Evolutionary conservation across 1,284 basidiomycete genomes (phyloP), one percentile per base, ranked within the genome.

Genomic region (Malassezia dermatis): DNA sequence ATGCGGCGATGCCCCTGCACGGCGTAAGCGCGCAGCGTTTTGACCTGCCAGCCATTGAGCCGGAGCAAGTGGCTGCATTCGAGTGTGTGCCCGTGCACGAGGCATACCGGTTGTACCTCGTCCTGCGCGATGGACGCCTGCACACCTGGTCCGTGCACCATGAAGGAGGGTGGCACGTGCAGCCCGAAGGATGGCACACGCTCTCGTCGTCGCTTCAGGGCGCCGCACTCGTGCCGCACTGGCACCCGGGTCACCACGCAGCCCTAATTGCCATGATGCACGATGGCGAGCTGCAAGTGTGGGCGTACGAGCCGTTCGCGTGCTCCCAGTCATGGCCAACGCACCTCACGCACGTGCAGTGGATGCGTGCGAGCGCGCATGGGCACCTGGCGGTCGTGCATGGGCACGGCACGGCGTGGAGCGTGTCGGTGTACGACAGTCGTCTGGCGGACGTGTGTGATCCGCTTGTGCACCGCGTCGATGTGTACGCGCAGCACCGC

Each of bases 321-420:
- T 23, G 37, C 11, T 2, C 26, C 13, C 8, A 5, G 21, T 8
- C n/a, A 3, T 26, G 37, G 11, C n/a, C 37, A 8, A 41, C 37
- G 37, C 23, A 27, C 13, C 17, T 31, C 6, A 13, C 26, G 21
- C 19, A 41, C 15, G 48, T 27, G 12, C 19, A 17, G 13, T 19
- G n/a, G 10, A 19, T 49, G 3, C 23, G 37, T 31, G 48, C 27
- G 39, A 32, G 26, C 21, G 39, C 19, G 23, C 17, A 17, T 15
- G 37, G 39, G 2, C 48, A 49, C n/a, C 5, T 49, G n/a, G 48
- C 48, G 19, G 39, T 41, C 7, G 30, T 49, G 27, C 39, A 49
- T 24, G 21, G 19, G 7, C 23, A 41, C 12, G 19, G 19, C 26
- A n/a, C 23, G 17, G 19, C 37, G n/a, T 49, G 37, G 35, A 8